Evolutionary conservation across 1,284 basidiomycete species (phyloP).

Genomic region (Fereydounia khargensis): DNA sequence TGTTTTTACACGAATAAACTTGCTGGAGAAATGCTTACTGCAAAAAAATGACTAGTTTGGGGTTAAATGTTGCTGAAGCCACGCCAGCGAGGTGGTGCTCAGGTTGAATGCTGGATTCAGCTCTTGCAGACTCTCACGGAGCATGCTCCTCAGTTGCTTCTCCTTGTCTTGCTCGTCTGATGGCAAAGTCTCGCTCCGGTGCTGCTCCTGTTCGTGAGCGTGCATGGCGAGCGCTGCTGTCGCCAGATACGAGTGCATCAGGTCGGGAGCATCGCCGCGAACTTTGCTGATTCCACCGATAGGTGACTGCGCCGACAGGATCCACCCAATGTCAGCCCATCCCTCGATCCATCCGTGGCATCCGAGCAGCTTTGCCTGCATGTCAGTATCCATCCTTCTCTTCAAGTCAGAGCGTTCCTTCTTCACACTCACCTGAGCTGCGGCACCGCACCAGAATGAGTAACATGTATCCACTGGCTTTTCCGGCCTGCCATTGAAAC

Average conservation of each 20-base stretch:
- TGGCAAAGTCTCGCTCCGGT: not conserved
- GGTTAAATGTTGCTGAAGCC: slow-evolving; percentile 8
- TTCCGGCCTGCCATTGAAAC: slow-evolving; percentile 11
- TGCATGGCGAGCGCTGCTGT: slow-evolving; percentile 46
- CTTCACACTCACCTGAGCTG: slow-evolving; percentile 10
- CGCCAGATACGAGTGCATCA: slow-evolving; percentile 51
- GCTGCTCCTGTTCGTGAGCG: slow-evolving; percentile 1
- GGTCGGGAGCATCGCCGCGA: slow-evolving; percentile 43
- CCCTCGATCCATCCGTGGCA: slow-evolving; percentile 33
- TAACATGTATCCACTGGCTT: slow-evolving; percentile 32
- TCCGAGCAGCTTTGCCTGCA: slow-evolving; percentile 14
- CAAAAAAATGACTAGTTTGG: too few relatives aligned
- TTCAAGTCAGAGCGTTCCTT: not conserved
- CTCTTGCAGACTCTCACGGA: not conserved
- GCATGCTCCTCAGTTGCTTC: not conserved
- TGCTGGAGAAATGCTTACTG: too few relatives aligned
- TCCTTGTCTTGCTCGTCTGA: not conserved
- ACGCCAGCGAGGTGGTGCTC: not conserved
- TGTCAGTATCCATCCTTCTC: not conserved
- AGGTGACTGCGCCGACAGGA: slow-evolving; percentile 39
- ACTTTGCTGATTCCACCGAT: slow-evolving; percentile 50
- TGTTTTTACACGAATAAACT: too few relatives aligned
- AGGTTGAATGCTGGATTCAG: slow-evolving; percentile 7
- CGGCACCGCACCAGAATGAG: slow-evolving; percentile 55
- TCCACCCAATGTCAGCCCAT: slow-evolving; percentile 25